These are phyloP conservation scores for Brettanomyces bruxellensis DNA, from an alignment of 805 yeast genomes.

Conservation along the genomic window DNA sequence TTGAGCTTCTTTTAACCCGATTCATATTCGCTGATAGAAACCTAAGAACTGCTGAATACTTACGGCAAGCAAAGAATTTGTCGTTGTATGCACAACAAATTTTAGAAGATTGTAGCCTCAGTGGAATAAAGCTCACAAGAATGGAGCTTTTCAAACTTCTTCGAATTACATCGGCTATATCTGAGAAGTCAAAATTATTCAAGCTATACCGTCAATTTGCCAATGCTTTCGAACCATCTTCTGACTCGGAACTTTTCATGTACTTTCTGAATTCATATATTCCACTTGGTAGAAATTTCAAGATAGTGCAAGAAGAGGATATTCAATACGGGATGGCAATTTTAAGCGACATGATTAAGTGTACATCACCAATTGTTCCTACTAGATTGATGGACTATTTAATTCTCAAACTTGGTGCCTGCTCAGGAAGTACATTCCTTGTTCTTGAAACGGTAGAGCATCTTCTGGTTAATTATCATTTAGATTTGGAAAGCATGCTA, in stretches of 20 bases:
- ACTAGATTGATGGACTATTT: background rate
- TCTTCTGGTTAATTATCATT: background rate
- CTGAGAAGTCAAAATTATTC: background rate
- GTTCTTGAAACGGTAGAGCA: slow-evolving; percentile 1
- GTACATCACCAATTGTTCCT: background rate
- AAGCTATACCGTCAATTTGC: background rate
- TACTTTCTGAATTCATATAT: background rate
- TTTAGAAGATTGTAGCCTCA: background rate
- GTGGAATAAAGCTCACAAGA: background rate
- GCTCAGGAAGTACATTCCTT: background rate
- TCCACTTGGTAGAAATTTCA: background rate
- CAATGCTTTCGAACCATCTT: background rate
- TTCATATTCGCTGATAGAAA: background rate
- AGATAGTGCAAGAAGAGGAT: background rate
- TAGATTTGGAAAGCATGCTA: background rate
- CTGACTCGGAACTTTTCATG: background rate
- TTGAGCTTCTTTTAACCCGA: slow-evolving; percentile 1
- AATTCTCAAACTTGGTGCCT: background rate
- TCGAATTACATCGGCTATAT: background rate
- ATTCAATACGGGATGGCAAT: background rate
- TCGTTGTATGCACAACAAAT: background rate
- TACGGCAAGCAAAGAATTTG: background rate
- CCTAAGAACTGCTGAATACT: background rate
- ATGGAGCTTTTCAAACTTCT: slow-evolving; percentile 2
- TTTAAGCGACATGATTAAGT: background rate